Base-by-base conservation (phyloP, 306 rosid genomes). In the Acmispon strigosus region DNA sequence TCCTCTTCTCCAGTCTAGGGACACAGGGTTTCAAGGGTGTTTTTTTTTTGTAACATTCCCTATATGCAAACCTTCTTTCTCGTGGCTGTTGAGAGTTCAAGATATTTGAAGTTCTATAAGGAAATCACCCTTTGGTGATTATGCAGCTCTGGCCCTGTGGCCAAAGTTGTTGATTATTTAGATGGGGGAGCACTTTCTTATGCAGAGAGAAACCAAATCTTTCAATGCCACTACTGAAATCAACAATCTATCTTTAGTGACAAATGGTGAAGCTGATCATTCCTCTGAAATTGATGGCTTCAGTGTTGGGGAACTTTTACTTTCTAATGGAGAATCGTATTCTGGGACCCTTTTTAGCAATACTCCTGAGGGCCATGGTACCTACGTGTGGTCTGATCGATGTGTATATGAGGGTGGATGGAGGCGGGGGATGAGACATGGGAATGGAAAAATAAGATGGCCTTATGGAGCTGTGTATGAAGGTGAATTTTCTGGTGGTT, bases 101-200 rank as follows among this genome's bases (percentile, higher is more conserved):
- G 45, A 32, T 59, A 41, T 60, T 65, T 74, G 8, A 27, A 82
- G 68, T 61, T 69, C 73, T 66, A 19, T 64, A 45, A 78, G 82
- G 81, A 72, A 72, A 36, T 49, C 70, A 66, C 56, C 63, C 79
- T 82, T 71, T 60, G 76, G 76, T 53, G 83, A 81, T 87, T 86
- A 54, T 92, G 96, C 91, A 92, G 87, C 96, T 92, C 97, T 86
- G 87, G 87, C 92, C 86, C 80, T 68, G 92, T 69, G 90, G 88
- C 89, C 88, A 79, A 79, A 60, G 89, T 47, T 77, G 89, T 47
- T 77, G 93, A 69, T 62, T 76, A 58, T 22, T 75, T 69, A 74
- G 85, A 56, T 70, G 88, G 86, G 83, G 80, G 83, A 84, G 80
- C 81, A 73, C 69, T 66, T 77, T 56, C 82, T 64, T 75, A 50